Conservation (phyloP, 306 rosid species). For the Rosa multiflora region DNA sequence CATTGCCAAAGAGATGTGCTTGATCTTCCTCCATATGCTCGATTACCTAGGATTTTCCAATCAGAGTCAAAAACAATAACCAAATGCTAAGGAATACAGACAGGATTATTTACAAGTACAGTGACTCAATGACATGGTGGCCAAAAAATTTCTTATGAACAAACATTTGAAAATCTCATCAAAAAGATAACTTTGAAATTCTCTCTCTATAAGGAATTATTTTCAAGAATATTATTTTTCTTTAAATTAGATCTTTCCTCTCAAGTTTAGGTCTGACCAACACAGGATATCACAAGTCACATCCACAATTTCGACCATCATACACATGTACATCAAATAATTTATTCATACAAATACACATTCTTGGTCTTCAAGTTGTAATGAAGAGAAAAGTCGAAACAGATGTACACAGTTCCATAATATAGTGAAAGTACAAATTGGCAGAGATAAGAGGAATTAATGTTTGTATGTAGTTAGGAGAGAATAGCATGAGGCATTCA, state of each 20-base stretch:
- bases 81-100: slow-evolving; percentile 3
- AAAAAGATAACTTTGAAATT: not conserved
- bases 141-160: not conserved
- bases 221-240: not conserved
- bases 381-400: not conserved
- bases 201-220: not conserved
- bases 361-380: not conserved
- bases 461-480: not conserved
- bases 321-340: not conserved
- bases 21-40: slow-evolving; percentile 98
- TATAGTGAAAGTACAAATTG: not conserved
- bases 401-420: slow-evolving; percentile 1
- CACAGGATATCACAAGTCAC: not conserved
- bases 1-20: slow-evolving; percentile 74
- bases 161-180: not conserved
- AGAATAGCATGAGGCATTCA: not conserved
- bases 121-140: not conserved
- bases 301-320: not conserved
- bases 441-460: not conserved
- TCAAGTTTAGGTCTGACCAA: not conserved
- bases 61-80: not conserved
- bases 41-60: slow-evolving; percentile 62
- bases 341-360: not conserved
- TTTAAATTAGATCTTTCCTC: not conserved
- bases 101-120: not conserved